These are phyloP conservation scores for Mycena metata DNA, from an alignment of 768 basidiomycete species.

Conservation along the genomic window DNA sequence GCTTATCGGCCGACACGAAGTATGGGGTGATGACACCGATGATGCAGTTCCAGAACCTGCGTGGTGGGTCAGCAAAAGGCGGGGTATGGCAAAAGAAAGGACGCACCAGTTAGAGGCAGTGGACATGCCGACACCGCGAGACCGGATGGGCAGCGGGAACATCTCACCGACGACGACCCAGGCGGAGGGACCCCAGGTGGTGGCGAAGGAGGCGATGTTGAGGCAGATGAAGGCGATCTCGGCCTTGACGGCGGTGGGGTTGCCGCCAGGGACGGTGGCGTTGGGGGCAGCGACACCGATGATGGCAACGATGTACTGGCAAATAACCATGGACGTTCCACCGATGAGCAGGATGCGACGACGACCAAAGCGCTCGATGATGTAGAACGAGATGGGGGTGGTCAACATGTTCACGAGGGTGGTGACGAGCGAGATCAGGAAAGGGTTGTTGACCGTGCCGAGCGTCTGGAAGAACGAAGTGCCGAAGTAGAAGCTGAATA, in stretches of 20 bases:
- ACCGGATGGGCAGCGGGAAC: constrained; percentile 13
- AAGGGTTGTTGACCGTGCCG: constrained; percentile 12
- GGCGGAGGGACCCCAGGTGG: constrained; percentile 7
- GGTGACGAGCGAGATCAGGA: constrained; percentile 8
- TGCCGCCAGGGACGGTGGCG: neutral
- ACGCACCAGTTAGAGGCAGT: constrained; percentile 8
- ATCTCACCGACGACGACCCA: constrained; percentile 14
- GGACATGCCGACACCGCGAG: constrained; percentile 16
- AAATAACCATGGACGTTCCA: constrained; percentile 1
- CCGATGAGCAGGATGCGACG: constrained; percentile 11
- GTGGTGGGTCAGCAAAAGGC: neutral
- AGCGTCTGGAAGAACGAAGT: constrained; percentile 16
- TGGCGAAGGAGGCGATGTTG: constrained; percentile 9
- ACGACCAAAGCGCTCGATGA: constrained; percentile 4
- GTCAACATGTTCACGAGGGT: constrained; percentile 10
- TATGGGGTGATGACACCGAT: constrained; percentile 12
- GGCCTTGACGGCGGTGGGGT: constrained; percentile 1
- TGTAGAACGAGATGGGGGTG: constrained; percentile 9
- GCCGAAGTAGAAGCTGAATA: constrained; percentile 1
- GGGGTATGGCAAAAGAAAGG: neutral
- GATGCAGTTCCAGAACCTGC: constrained; percentile 14
- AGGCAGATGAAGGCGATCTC: constrained; percentile 14
- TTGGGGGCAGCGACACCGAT: neutral
- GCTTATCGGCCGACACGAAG: constrained; percentile 14
- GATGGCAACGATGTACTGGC: constrained; percentile 14